Conservation (phyloP, 2,329 filamentous ascomycete species). For the Stachybotrys elegans region DNA sequence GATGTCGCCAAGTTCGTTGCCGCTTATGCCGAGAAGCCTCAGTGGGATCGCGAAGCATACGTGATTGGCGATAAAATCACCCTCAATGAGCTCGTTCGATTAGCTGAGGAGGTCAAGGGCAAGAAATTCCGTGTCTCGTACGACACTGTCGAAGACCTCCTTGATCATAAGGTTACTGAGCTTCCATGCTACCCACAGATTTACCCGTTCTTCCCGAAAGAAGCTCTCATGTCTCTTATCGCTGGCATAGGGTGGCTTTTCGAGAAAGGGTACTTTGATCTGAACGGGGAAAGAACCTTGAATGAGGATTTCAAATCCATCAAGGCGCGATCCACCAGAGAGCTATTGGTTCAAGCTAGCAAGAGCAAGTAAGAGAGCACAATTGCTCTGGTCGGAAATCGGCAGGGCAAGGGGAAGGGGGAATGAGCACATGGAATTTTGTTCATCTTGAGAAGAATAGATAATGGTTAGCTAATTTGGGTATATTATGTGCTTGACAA, state of each 20-base stretch:
- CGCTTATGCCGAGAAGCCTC: slow-evolving; percentile 30
- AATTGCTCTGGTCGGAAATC: too few relatives aligned
- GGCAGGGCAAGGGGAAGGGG: too few relatives aligned
- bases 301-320: not conserved
- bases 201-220: slow-evolving; percentile 20
- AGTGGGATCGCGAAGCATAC: slow-evolving; percentile 35
- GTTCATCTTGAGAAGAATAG: too few relatives aligned
- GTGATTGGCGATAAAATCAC: slow-evolving; percentile 36
- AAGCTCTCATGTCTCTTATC: slow-evolving; percentile 13
- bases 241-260: slow-evolving; percentile 10
- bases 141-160: slow-evolving; percentile 30
- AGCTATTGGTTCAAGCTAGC: too few relatives aligned
- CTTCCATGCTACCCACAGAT: slow-evolving; percentile 17
- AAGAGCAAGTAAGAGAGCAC: too few relatives aligned
- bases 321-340: too few relatives aligned
- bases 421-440: too few relatives aligned
- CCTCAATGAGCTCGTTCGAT: slow-evolving; percentile 37
- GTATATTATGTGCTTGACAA: too few relatives aligned
- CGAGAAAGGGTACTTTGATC: slow-evolving; percentile 16
- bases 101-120: slow-evolving; percentile 32
- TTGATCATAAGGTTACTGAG: slow-evolving; percentile 26
- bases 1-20: slow-evolving; percentile 44
- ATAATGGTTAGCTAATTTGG: too few relatives aligned
- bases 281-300: slow-evolving; percentile 7
- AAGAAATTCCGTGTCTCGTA: slow-evolving; percentile 33